A percentile compares a stretch with the other conserved stretches of the same genome.
Evolutionary conservation across 257 asterid species (phyloP).

Genomic region (Fraxinus excelsior): DNA sequence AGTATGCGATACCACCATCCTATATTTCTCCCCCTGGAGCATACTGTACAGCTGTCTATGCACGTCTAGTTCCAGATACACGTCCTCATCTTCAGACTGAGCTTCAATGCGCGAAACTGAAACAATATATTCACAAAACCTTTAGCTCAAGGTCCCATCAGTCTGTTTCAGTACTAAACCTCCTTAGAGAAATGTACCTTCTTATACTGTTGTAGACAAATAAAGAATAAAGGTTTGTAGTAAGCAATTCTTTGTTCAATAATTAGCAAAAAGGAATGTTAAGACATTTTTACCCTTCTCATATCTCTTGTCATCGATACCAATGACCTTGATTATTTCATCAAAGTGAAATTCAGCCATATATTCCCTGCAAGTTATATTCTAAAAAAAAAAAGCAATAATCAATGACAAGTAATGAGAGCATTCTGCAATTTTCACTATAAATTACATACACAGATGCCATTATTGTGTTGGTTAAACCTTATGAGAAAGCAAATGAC

Average conservation of each 20-base stretch:
- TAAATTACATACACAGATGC: neutral
- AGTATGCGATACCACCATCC: constrained; percentile 65
- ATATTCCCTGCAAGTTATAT: neutral
- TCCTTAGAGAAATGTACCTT: neutral
- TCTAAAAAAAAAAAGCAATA: neutral
- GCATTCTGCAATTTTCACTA: neutral
- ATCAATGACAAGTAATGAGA: neutral
- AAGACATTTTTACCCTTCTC: constrained; percentile 58
- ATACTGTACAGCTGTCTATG: constrained; percentile 66
- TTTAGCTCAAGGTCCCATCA: constrained; percentile 18
- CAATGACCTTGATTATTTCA: constrained; percentile 52
- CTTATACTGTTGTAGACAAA: neutral
- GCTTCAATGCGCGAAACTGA: constrained; percentile 81
- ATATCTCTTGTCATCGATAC: constrained; percentile 55
- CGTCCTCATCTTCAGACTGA: constrained; percentile 45
- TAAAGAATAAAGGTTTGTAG: neutral
- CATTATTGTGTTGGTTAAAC: neutral
- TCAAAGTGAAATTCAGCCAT: constrained; percentile 63
- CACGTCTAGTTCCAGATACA: constrained; percentile 55
- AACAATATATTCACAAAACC: constrained; percentile 20
- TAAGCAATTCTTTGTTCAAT: neutral
- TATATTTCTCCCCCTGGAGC: constrained; percentile 48
- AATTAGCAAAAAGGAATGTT: neutral
- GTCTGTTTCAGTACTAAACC: neutral
- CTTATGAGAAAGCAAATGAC: neutral